These are phyloP conservation scores for Penicillium sp. DNA, from an alignment of 2,329 filamentous ascomycete species.

Conservation along the genomic window DNA sequence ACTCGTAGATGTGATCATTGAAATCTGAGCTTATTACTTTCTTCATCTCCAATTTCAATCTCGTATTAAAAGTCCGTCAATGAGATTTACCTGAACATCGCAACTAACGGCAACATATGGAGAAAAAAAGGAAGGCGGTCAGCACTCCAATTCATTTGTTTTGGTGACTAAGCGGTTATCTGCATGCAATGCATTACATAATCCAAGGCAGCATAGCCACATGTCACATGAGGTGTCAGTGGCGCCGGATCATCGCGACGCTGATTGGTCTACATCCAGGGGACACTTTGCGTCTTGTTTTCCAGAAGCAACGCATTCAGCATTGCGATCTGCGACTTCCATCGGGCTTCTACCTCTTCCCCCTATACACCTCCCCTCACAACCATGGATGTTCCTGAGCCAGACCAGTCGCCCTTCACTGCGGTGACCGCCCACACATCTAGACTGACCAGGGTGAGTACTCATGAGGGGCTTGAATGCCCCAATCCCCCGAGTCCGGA, in stretches of 20 bases:
- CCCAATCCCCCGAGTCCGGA: slow-evolving; percentile 1
- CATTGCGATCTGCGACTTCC: slow-evolving; percentile 20
- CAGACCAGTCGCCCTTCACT: slow-evolving; percentile 87
- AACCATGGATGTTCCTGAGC: slow-evolving; percentile 80
- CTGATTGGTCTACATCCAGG: slow-evolving; percentile 23
- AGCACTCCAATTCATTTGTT: neutral
- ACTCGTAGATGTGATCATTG: neutral
- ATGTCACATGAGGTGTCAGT: neutral
- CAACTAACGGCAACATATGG: too few relatives aligned
- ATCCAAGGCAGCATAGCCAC: slow-evolving; percentile 7
- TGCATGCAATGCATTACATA: slow-evolving; percentile 1
- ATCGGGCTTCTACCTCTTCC: slow-evolving; percentile 10
- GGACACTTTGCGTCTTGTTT: slow-evolving; percentile 37
- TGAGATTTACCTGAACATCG: neutral
- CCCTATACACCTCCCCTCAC: slow-evolving; percentile 9
- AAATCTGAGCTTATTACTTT: neutral
- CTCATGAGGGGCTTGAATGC: slow-evolving; percentile 5
- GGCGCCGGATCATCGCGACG: neutral
- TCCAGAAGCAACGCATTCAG: slow-evolving; percentile 23
- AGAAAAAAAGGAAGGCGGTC: neutral
- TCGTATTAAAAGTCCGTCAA: neutral
- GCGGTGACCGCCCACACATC: slow-evolving; percentile 81
- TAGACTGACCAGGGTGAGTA: slow-evolving; percentile 44
- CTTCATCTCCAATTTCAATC: neutral
- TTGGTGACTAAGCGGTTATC: neutral